A percentile compares a stretch with the other conserved stretches of the same genome.
phyloP scores from a whole-genome alignment of 2,329 filamentous ascomycete species.

The Nemania abortiva region DNA sequence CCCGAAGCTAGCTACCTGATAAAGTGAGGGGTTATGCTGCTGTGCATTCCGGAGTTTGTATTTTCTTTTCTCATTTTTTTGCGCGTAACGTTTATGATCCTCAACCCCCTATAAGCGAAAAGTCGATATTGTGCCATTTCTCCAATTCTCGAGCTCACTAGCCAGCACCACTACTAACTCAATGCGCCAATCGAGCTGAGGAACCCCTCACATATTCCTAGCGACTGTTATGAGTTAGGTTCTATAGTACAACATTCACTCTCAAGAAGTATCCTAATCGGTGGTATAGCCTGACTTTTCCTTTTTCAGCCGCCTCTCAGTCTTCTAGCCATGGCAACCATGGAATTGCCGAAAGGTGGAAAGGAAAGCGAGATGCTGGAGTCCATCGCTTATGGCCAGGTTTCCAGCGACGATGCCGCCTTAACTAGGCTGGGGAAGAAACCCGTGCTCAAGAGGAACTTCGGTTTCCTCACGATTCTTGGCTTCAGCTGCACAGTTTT shows the following conservation, averaged over 20 bases:
- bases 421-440: conserved; percentile 40
- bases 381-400: neutral
- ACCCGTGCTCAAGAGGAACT: conserved; percentile 39
- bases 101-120: neutral
- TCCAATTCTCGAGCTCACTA: neutral
- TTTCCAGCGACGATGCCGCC: conserved; percentile 21
- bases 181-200: no score
- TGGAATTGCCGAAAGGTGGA: neutral
- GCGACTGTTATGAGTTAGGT: neutral
- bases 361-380: neutral
- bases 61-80: neutral
- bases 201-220: neutral
- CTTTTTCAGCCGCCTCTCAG: neutral
- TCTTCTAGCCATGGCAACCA: neutral
- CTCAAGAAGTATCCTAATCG: neutral
- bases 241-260: no score
- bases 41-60: neutral
- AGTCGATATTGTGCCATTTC: neutral
- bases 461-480: conserved; percentile 42
- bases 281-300: neutral
- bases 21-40: neutral
- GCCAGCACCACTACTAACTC: neutral
- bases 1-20: neutral
- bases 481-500: conserved; percentile 43
- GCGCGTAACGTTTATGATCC: neutral